Evolutionary conservation across 2,329 filamentous ascomycete species (phyloP).

Genomic region (Monilinia vaccinii-corymbosi): DNA sequence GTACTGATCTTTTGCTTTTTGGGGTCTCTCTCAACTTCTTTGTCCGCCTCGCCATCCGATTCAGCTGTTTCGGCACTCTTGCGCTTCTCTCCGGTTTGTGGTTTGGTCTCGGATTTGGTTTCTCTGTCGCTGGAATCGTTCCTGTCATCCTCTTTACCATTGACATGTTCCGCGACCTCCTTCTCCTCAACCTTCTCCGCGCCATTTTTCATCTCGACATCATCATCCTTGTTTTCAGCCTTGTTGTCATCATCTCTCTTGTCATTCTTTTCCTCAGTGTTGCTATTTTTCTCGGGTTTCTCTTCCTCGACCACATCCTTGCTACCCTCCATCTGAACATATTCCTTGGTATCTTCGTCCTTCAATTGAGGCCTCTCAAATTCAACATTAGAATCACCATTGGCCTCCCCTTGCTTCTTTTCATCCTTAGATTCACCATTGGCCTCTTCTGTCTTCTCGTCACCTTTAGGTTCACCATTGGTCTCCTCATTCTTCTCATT

Average conservation of each 20-base stretch:
- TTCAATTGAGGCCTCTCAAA: not conserved
- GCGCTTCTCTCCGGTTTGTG: slow-evolving; percentile 22
- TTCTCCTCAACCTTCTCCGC: slow-evolving; percentile 28
- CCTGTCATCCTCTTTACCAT: slow-evolving; percentile 29
- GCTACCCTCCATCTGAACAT: slow-evolving; percentile 8
- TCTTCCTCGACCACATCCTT: slow-evolving; percentile 14
- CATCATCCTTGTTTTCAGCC: slow-evolving; percentile 8
- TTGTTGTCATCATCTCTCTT: slow-evolving; percentile 13
- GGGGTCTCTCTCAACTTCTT: slow-evolving; percentile 13
- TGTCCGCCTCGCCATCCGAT: slow-evolving; percentile 14
- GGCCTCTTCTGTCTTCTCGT: slow-evolving; percentile 13
- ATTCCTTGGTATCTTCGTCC: slow-evolving; percentile 15
- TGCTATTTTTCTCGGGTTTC: slow-evolving; percentile 13
- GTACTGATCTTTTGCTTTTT: slow-evolving; percentile 19
- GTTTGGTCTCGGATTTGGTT: slow-evolving; percentile 1
- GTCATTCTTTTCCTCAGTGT: slow-evolving; percentile 12
- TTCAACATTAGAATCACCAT: slow-evolving; percentile 12
- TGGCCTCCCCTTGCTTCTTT: slow-evolving; percentile 16
- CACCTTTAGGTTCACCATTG: slow-evolving; percentile 15
- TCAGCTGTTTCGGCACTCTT: slow-evolving; percentile 22
- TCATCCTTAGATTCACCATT: slow-evolving; percentile 21
- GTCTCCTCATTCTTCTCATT: slow-evolving; percentile 14
- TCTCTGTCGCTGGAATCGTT: slow-evolving; percentile 12
- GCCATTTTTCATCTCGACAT: slow-evolving; percentile 12
- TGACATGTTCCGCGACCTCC: slow-evolving; percentile 2